Evolutionary conservation across 768 basidiomycete genomes (phyloP), one percentile per base, ranked within the genome.

Genomic region (Tephrocybe sp.): DNA sequence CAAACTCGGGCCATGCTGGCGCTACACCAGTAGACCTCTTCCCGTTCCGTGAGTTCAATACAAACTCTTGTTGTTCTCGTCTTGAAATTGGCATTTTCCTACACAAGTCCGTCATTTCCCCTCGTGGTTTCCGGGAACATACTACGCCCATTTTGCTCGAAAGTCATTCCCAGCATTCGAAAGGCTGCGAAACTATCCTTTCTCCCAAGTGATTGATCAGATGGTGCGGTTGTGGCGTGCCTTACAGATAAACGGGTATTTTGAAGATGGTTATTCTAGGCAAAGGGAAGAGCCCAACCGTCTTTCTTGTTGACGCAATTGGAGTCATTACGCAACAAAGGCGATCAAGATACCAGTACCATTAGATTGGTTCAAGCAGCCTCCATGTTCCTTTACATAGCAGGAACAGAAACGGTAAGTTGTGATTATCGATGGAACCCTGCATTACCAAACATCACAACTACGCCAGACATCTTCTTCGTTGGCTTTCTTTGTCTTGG

Each of bases 61-160:
- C n/a, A 15, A 36, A 8, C 11, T 9, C n/a, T 21, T 21, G 20
- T 7, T 39, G 18, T 20, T 15, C 4, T 24, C 15, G 10, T 17
- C 3, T 8, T 41, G 4, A 7, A 11, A 5, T 17, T 36, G 9
- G 7, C n/a, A n/a, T 34, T 12, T 36, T 23, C 58, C 60, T 61
- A 21, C 48, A 46, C 23, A 48, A 61, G 62, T 63, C 17, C 51
- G 53, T 20, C 48, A 61, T 24, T 53, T 63, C 23, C 62, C 62
- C 14, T 60, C 60, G n/a, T 63, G 62, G 62, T 59, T 63, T 28
- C 62, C 62, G 6, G 62, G 62, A 6, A 55, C 62, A n/a, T 52
- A 58, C 38, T 63, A 54, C n/a, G 58, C 60, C 6, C 32, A 40
- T 4, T 40, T 48, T 39, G 62, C 62, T 4, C 48, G 56, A 24